Base-by-base conservation (phyloP, 2,329 filamentous ascomycete species). In the Didymella keratinophila region DNA sequence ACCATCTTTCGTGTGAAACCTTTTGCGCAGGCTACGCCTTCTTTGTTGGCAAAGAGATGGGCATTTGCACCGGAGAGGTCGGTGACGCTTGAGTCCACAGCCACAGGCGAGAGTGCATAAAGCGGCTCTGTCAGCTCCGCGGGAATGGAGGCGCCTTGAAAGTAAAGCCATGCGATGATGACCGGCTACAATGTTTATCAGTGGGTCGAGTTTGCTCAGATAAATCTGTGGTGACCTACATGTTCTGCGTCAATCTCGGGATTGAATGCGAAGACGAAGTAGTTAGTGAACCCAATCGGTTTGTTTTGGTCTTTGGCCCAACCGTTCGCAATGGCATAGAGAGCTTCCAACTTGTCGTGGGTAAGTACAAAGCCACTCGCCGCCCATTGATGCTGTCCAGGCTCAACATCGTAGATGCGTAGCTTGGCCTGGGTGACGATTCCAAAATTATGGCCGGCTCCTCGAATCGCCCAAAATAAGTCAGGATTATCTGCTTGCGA, bases 401-500 rank as follows among this genome's bases (percentile, higher is more conserved):
- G 36, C 20, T 47, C 34, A 1, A 61, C 41, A 46, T 69, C 60
- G 47, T 71, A 66, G 2, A 70, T 59, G 32, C 56, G 66, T 11
- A 66, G 45, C 37, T 65, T 60, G 36, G 68, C 58, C 27, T 64
- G 20, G 1, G 68, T 71, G 14, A 74, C 67, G 11, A 76, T 55
- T 9, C 73, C 80, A 41, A 72, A 75, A 28, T 74, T 75, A 41
- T 71, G 70, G 0, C 72, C 71, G 10, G 72, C 71, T 21, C 76
- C 76, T 39, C 75, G 71, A n/a, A 78, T 65, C 0, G 71, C 76
- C 63, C 68, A 72, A 58, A 76, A 79, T 9, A 79, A 72, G 25
- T 82, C 78, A 0, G 57, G 44, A 37, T 80, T 75, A 16, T 72
- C 63, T 1, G 45, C 43, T 3, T 64, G 48, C n/a, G 68, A 70